Conservation (phyloP, 1,139 yeast genomes). For the Candida sojae region DNA sequence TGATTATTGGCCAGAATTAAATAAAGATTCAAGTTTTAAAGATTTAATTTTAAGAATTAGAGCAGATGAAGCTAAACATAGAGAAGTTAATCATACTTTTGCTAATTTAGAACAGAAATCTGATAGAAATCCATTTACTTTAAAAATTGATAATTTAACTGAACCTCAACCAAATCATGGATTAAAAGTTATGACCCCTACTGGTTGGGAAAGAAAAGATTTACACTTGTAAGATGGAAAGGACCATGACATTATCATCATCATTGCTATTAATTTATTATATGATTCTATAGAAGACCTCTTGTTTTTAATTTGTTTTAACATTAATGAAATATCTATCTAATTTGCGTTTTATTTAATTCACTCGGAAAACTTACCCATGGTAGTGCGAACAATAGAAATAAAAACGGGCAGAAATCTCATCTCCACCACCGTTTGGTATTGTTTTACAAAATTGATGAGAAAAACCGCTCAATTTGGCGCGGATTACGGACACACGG, state of each 20-base stretch:
- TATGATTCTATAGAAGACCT: too few species aligned
- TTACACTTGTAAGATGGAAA: conserved; percentile 17
- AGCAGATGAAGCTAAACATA: conserved; percentile 72
- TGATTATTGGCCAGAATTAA: conserved; percentile 61
- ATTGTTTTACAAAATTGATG: too few species aligned
- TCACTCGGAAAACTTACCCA: too few species aligned
- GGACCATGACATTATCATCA: too few species aligned
- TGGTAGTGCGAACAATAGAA: too few species aligned
- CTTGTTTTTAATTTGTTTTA: too few species aligned
- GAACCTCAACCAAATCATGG: conserved; percentile 60
- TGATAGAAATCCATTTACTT: conserved; percentile 73
- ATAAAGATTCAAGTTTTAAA: conserved; percentile 51
- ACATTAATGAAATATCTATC: too few species aligned
- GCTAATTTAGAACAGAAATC: conserved; percentile 57
- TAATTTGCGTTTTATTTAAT: too few species aligned
- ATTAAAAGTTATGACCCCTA: conserved; percentile 45
- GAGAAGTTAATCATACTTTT: conserved; percentile 76
- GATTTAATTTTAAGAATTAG: conserved; percentile 61
- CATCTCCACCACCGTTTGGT: too few species aligned
- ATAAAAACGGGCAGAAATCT: too few species aligned
- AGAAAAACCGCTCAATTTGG: neutral
- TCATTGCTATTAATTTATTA: too few species aligned
- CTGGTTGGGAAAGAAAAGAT: conserved; percentile 70
- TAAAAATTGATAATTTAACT: conserved; percentile 35
- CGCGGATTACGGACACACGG: neutral